Conservation (phyloP, 768 basidiomycete species). For the Galerina marginata region DNA sequence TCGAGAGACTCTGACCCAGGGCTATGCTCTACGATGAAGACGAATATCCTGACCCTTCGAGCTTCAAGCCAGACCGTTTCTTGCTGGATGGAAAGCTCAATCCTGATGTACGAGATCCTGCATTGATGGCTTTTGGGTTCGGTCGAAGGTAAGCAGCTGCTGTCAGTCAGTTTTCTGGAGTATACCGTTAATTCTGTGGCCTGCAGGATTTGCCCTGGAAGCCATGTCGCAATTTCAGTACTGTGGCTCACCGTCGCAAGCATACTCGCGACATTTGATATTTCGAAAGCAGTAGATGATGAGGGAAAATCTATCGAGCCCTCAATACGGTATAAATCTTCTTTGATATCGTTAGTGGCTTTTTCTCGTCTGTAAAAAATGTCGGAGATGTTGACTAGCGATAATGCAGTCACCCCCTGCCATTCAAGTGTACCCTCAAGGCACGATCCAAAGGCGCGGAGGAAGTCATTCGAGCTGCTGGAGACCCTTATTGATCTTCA, state of each 20-base stretch:
- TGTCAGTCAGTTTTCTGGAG: neutral
- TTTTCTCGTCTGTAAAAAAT: neutral
- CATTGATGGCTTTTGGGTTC: slow-evolving; percentile 5
- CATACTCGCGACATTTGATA: slow-evolving; percentile 37
- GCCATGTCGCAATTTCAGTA: slow-evolving; percentile 32
- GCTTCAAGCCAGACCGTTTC: slow-evolving; percentile 10
- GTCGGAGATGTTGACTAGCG: neutral
- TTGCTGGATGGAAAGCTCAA: slow-evolving; percentile 3
- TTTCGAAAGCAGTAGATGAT: slow-evolving; percentile 34
- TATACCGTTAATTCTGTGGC: neutral
- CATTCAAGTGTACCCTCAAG: slow-evolving; percentile 32
- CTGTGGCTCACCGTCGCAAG: slow-evolving; percentile 35
- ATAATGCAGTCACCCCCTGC: slow-evolving; percentile 26
- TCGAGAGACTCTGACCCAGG: neutral
- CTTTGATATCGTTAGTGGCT: slow-evolving; percentile 23
- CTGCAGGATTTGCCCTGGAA: slow-evolving; percentile 42
- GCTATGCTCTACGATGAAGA: slow-evolving; percentile 12
- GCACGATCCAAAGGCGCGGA: slow-evolving; percentile 29
- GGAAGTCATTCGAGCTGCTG: slow-evolving; percentile 20
- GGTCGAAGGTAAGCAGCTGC: neutral
- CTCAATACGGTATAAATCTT: slow-evolving; percentile 22
- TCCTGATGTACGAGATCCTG: slow-evolving; percentile 1
- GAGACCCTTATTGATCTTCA: slow-evolving; percentile 5
- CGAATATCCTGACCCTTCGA: neutral
- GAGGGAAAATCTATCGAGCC: slow-evolving; percentile 28